These are phyloP conservation scores for Clitopilus passeckerianus DNA, from an alignment of 768 basidiomycete species.

Conservation along the genomic window DNA sequence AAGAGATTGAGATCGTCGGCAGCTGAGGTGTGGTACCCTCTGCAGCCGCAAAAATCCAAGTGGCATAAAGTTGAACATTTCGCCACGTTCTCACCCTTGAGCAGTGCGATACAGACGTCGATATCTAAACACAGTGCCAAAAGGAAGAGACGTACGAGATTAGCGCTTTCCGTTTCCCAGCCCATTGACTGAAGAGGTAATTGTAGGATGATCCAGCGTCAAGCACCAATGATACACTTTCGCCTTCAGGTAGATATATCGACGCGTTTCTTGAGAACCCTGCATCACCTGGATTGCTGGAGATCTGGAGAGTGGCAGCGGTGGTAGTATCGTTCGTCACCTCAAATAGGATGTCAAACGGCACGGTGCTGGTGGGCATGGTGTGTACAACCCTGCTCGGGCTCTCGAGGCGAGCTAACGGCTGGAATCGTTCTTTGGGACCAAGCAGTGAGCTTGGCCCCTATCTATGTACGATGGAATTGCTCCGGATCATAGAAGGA, in stretches of 20 bases:
- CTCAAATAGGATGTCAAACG: slow-evolving; percentile 51
- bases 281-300: slow-evolving; percentile 19
- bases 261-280: slow-evolving; percentile 22
- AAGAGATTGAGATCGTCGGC: neutral
- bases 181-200: slow-evolving; percentile 37
- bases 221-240: slow-evolving; percentile 41
- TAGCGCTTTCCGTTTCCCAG: slow-evolving; percentile 25
- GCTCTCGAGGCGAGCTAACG: neutral
- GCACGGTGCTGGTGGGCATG: slow-evolving; percentile 45
- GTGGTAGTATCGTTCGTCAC: slow-evolving; percentile 42
- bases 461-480: slow-evolving; percentile 3
- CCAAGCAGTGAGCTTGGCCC: neutral
- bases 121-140: neutral
- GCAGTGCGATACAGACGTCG: neutral
- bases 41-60: neutral
- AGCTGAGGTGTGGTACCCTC: neutral
- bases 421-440: neutral
- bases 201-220: slow-evolving; percentile 43
- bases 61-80: neutral
- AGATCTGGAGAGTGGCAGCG: slow-evolving; percentile 33
- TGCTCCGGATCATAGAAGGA: neutral
- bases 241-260: slow-evolving; percentile 33
- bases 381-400: neutral
- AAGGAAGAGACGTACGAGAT: slow-evolving; percentile 35
- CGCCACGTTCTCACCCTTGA: neutral